Conservation (phyloP, 176 grass and related monocot genomes). For the Chloris gayana region DNA sequence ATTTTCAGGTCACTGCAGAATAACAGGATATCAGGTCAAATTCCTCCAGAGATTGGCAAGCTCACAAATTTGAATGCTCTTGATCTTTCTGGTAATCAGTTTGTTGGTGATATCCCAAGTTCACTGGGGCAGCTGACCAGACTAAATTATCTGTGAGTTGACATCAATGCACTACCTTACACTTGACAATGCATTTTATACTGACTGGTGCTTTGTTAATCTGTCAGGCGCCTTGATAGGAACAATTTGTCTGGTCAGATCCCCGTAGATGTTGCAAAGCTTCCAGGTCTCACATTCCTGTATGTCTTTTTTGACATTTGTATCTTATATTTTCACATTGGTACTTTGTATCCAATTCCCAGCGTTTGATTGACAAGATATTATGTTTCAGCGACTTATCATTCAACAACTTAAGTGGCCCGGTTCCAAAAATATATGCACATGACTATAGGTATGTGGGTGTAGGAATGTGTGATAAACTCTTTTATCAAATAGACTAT, state of each 20-base stretch:
- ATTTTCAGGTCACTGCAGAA: slow-evolving; percentile 85
- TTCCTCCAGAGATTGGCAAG: slow-evolving; percentile 89
- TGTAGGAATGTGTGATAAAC: slow-evolving; percentile 17
- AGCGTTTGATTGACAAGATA: slow-evolving; percentile 37
- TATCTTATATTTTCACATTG: slow-evolving; percentile 7
- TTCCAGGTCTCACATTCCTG: slow-evolving; percentile 94
- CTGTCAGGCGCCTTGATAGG: slow-evolving; percentile 75
- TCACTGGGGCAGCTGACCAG: slow-evolving; percentile 73
- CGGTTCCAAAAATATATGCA: slow-evolving; percentile 88
- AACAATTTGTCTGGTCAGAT: slow-evolving; percentile 88
- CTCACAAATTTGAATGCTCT: slow-evolving; percentile 74
- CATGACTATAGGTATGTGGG: slow-evolving; percentile 78
- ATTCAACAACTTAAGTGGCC: slow-evolving; percentile 84
- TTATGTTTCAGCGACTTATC: slow-evolving; percentile 86
- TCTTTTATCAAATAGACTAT: slow-evolving; percentile 9
- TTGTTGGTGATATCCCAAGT: slow-evolving; percentile 80
- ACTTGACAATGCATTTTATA: slow-evolving; percentile 19
- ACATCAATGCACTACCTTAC: slow-evolving; percentile 21
- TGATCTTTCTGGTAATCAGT: slow-evolving; percentile 91
- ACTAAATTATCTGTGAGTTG: slow-evolving; percentile 90
- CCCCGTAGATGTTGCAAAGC: slow-evolving; percentile 80
- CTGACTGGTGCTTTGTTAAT: slow-evolving; percentile 42
- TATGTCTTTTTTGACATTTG: slow-evolving; percentile 55
- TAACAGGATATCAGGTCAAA: slow-evolving; percentile 83
- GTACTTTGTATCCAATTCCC: slow-evolving; percentile 15